phyloP scores from a whole-genome alignment of 176 grass and related monocot genomes.

The Leersia perrieri region DNA sequence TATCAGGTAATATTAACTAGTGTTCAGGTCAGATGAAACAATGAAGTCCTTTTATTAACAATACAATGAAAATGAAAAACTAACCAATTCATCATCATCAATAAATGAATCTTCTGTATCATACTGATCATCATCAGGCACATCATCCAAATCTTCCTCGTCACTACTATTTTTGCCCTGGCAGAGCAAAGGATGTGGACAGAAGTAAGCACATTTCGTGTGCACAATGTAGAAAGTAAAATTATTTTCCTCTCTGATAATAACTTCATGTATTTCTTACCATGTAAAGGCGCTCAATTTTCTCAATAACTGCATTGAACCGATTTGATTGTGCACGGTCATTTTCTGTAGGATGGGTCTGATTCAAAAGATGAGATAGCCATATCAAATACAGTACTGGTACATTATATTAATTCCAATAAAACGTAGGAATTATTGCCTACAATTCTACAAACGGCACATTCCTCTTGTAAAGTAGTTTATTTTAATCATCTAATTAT shows the following conservation, averaged over 20 bases:
- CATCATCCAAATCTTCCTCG: conserved; percentile 65
- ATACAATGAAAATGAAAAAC: conserved; percentile 20
- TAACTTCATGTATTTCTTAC: conserved; percentile 29
- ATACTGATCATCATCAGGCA: conserved; percentile 78
- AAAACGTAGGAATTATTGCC: neutral
- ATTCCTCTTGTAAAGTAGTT: conserved; percentile 2
- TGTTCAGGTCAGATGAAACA: conserved; percentile 14
- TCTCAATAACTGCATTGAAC: conserved; percentile 83
- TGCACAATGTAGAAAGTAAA: neutral
- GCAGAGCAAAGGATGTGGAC: neutral
- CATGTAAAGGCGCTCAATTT: conserved; percentile 82
- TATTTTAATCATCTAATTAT: neutral
- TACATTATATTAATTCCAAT: neutral
- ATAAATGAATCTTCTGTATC: conserved; percentile 89
- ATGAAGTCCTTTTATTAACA: neutral
- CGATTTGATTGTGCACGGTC: conserved; percentile 56
- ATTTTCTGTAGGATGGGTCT: conserved; percentile 46
- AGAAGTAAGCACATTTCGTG: neutral
- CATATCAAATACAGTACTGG: conserved; percentile 2
- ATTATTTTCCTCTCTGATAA: neutral
- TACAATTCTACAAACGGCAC: no score
- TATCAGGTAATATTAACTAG: neutral
- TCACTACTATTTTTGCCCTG: conserved; percentile 77
- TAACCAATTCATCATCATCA: conserved; percentile 75
- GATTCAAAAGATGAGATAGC: conserved; percentile 27